phyloP scores from a whole-genome alignment of 2,329 filamentous ascomycete genomes.

The Acrodontium crateriforme region DNA sequence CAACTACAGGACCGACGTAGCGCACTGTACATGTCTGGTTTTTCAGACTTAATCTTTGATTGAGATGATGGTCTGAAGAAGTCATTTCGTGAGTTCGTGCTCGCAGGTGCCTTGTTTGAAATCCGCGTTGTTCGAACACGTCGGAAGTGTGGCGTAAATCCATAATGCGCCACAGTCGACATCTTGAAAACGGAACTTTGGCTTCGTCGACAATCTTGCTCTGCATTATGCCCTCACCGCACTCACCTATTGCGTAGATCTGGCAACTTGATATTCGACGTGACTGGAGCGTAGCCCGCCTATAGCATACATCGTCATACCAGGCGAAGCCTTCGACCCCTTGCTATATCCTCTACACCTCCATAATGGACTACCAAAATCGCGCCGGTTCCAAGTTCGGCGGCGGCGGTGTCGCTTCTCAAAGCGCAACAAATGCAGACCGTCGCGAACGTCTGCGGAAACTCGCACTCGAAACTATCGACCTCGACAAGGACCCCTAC shows the following conservation, averaged over 20 bases:
- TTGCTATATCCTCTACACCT: constrained; percentile 1
- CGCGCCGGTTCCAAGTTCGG: constrained; percentile 95
- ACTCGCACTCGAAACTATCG: constrained; percentile 95
- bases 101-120: no score
- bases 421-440: constrained; percentile 89
- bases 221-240: no score
- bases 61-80: constrained; percentile 21
- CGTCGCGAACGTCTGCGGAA: constrained; percentile 93
- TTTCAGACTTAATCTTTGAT: constrained; percentile 69
- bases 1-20: constrained; percentile 63
- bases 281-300: no score
- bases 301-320: no score
- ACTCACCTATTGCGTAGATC: no score
- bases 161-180: no score
- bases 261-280: no score
- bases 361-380: constrained; percentile 46
- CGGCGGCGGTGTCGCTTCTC: constrained; percentile 88
- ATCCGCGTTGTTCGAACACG: no score
- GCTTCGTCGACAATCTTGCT: no score
- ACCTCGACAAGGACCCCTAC: constrained; percentile 98
- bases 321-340: background rate
- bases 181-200: no score
- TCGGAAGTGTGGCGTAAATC: no score
- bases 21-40: constrained; percentile 69
- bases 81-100: background rate